phyloP scores from a whole-genome alignment of 805 yeast genomes.

The Scheffersomyces stipitis region DNA sequence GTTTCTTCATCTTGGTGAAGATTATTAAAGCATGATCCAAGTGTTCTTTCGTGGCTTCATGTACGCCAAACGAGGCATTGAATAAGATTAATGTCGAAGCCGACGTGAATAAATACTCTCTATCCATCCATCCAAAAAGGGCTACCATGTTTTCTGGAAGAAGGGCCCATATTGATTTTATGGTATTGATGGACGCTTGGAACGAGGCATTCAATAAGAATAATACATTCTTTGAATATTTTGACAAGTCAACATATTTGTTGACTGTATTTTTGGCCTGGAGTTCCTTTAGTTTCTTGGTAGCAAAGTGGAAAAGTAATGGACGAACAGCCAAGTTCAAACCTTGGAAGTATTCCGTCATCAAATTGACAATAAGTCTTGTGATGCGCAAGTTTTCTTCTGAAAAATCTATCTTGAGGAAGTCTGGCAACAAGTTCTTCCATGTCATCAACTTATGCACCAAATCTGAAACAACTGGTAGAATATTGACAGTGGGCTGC shows the following conservation, averaged over 20 bases:
- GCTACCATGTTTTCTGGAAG: conserved; percentile 82
- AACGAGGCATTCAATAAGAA: conserved; percentile 72
- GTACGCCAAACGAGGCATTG: conserved; percentile 79
- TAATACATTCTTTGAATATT: conserved; percentile 67
- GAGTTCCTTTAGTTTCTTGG: conserved; percentile 57
- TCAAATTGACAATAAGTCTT: conserved; percentile 67
- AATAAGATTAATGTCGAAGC: conserved; percentile 72
- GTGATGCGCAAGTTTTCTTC: conserved; percentile 55
- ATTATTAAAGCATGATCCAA: conserved; percentile 69
- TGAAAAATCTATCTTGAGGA: conserved; percentile 62
- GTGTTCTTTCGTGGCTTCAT: conserved; percentile 69
- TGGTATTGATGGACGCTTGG: conserved; percentile 77
- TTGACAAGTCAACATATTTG: conserved; percentile 61
- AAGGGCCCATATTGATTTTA: conserved; percentile 71
- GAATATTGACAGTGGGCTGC: conserved; percentile 72
- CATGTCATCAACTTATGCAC: conserved; percentile 66
- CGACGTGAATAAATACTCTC: conserved; percentile 77
- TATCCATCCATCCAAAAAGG: conserved; percentile 81
- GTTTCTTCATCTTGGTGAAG: conserved; percentile 70
- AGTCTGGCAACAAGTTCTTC: conserved; percentile 65
- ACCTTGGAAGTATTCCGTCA: conserved; percentile 84
- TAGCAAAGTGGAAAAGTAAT: conserved; percentile 70
- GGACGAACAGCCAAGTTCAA: conserved; percentile 79
- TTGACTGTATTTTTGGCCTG: conserved; percentile 41
- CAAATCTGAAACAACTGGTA: conserved; percentile 69